Base-by-base conservation (phyloP, 306 rosid genomes). In the Castanea sativa region DNA sequence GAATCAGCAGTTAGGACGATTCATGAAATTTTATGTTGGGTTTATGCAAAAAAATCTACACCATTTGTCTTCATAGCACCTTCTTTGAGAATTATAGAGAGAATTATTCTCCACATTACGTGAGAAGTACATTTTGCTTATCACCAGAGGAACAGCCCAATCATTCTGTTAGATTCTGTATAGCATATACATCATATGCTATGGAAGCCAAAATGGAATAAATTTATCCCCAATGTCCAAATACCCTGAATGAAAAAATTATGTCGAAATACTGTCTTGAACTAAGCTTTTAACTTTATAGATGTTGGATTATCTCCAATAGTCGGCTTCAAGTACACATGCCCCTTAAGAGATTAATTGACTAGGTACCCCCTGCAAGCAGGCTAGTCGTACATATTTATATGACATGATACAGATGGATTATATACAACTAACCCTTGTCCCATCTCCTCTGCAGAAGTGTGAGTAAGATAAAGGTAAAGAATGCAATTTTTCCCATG, bases 401-500 rank as follows among this genome's bases (percentile, higher is more conserved):
- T 60, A 25, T 23, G 32, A 27, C 9, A 25, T 60, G 29, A 3
- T 60, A 60, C 5, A 60, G 33, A 33, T 12, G 25, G 33, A 60
- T 23, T 23, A 60, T 23, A 23, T 21, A 60, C 33, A 60, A 4
- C 25, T 25, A 60, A 60, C 13, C 18, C 67, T 12, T 60, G 30
- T 25, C 18, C 6, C 13, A 25, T 60, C 15, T 10, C 30, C 33
- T 25, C 14, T 60, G 33, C 32, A 10, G 33, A 60, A 60, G 14
- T 30, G 15, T 1, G 15, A 65, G 25, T 33, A 32, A 7, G 51
- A 65, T 33, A 12, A 59, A 10, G 6, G 12, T 8, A 41, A 59
- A 72, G 69, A 32, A 69, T 69, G 68, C 27, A 77, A 16, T 65
- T 32, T 74, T 74, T 55, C 65, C 71, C 43, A 43, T 35, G 45